Evolutionary conservation across 345 rosid species (phyloP), one percentile per base, ranked within the genome.

Genomic region (Salix exigua): DNA sequence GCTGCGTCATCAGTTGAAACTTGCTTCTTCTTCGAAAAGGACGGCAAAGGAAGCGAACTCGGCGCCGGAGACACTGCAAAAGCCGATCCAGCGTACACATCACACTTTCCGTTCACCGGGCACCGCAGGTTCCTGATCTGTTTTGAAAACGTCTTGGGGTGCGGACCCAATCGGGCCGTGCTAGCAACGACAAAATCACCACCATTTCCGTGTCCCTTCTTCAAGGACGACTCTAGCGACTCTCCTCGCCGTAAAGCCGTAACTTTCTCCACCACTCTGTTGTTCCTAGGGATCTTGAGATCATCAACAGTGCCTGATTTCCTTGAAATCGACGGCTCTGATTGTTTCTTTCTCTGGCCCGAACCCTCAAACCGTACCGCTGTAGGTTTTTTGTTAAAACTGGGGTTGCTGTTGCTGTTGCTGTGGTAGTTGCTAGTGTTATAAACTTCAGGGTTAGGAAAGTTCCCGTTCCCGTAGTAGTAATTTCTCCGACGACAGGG

Each of bases 41-140:
- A 86, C 26, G 91, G 94, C 42, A 90, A 64, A 37, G 91, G 94
- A 16, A 87, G 87, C 38, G 88, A 83, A 71, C 89, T 89, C 33
- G 94, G 94, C 55, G 79, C 88, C 40, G 92, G 90, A n/a, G 90
- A 89, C 14, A 87, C 82, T 5, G 83, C 77, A 62, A 84, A 87
- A 25, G 87, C 90, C 63, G 89, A 83, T 42, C 90, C 92, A 30
- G 90, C 90, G 63, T 93, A 93, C 66, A 86, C 42, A 68, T 84
- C 87, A 31, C 65, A 73, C 75, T 83, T 82, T 0, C 68, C 72
- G 12, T 79, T 19, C 23, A 75, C 74, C 71, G 88, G 82, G 28
- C 79, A 61, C 72, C 78, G 82, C 10, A 62, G 48, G 62, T 78
- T 35, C 28, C 77, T 40, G 26, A 64, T n/a, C 74, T 81, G 83